A percentile compares a stretch with the other conserved stretches of the same genome.
Evolutionary conservation across 352 stramenopile genomes (phyloP).

Genomic region (Globisporangium camurandrum): DNA sequence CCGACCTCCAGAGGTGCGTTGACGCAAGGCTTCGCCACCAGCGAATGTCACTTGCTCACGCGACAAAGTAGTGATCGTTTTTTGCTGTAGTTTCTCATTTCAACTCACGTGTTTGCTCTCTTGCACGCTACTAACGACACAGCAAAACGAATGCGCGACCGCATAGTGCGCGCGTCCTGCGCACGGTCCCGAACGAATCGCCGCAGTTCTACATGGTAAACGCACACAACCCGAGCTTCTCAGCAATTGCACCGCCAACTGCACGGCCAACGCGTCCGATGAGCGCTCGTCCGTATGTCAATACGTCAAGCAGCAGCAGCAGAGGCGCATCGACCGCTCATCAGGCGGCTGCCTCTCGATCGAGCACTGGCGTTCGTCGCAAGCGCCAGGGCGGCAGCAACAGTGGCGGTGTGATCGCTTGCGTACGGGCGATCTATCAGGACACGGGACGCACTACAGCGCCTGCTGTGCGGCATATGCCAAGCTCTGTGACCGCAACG

Average conservation of each 20-base stretch:
- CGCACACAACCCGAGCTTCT: slow-evolving; percentile 24
- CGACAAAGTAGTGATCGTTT: no score
- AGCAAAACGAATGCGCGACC: slow-evolving; percentile 33
- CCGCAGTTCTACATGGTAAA: slow-evolving; percentile 54
- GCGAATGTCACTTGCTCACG: neutral
- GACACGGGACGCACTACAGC: slow-evolving; percentile 23
- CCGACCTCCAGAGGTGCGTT: slow-evolving; percentile 35
- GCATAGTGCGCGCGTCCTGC: slow-evolving; percentile 27
- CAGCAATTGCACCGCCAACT: slow-evolving; percentile 2
- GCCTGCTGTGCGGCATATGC: slow-evolving; percentile 12
- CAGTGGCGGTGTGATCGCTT: slow-evolving; percentile 23
- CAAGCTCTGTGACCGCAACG: slow-evolving; percentile 16
- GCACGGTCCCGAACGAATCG: slow-evolving; percentile 34
- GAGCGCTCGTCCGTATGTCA: slow-evolving; percentile 34
- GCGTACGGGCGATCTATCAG: slow-evolving; percentile 43
- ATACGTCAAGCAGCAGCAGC: slow-evolving; percentile 4
- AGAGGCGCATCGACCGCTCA: slow-evolving; percentile 2
- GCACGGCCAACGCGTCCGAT: slow-evolving; percentile 20
- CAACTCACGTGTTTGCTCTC: neutral
- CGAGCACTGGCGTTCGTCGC: slow-evolving; percentile 21
- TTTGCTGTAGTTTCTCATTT: no score
- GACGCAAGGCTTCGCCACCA: neutral
- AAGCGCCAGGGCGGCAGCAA: slow-evolving; percentile 26
- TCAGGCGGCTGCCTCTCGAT: slow-evolving; percentile 5
- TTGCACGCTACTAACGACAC: no score